Conservation (phyloP, 2,329 filamentous ascomycete genomes). For the Fusarium sp. region DNA sequence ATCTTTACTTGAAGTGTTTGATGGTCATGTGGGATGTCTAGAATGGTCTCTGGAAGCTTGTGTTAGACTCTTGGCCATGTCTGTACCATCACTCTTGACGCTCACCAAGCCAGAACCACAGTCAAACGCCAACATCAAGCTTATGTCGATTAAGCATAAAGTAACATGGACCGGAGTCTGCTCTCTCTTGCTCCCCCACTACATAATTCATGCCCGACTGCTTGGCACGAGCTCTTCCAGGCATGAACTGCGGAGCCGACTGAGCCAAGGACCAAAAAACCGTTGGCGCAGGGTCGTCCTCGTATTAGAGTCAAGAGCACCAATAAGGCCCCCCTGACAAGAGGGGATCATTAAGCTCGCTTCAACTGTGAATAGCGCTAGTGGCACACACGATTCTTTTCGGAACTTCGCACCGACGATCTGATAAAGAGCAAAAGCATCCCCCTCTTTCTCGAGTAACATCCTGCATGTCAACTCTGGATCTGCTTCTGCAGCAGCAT, state of each 20-base stretch:
- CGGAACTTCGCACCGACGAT: neutral
- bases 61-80: neutral
- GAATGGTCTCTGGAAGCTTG: neutral
- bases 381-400: neutral
- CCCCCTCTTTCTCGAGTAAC: neutral
- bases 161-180: too few species aligned
- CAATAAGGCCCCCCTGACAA: neutral
- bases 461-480: neutral
- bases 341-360: neutral
- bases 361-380: neutral
- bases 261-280: neutral
- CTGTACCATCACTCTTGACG: neutral
- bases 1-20: neutral
- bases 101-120: neutral
- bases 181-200: neutral
- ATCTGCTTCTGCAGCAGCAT: neutral
- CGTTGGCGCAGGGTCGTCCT: neutral
- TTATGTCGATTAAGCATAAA: neutral
- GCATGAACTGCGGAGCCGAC: neutral
- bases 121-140: neutral
- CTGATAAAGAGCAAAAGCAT: neutral
- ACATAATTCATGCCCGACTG: neutral
- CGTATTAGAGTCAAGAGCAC: neutral
- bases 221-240: neutral
- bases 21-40: neutral